Percentiles rank a stretch among this genome's conserved stretches.
phyloP scores from a whole-genome alignment of 768 basidiomycete genomes.

The Scleroderma citrinum region DNA sequence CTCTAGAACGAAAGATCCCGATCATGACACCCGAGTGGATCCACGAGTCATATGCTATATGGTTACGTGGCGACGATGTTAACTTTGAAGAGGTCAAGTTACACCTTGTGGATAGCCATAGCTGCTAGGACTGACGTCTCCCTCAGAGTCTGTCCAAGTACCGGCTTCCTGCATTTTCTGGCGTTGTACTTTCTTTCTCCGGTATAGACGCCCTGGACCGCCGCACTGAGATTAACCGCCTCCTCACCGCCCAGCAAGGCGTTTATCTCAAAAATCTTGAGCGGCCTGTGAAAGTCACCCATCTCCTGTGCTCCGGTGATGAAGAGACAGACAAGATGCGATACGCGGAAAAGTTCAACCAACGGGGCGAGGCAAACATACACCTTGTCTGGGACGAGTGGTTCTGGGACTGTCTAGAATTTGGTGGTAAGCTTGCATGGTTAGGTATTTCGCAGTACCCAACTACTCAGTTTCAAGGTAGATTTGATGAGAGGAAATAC shows the following conservation, averaged over 20 bases:
- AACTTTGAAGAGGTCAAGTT: slow-evolving; percentile 50
- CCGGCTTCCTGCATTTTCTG: slow-evolving; percentile 69
- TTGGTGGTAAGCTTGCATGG: slow-evolving; percentile 43
- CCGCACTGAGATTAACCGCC: slow-evolving; percentile 58
- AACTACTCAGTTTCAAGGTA: slow-evolving; percentile 33
- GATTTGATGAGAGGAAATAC: slow-evolving; percentile 61
- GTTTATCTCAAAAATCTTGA: slow-evolving; percentile 70
- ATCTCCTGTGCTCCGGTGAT: slow-evolving; percentile 71
- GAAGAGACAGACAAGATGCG: slow-evolving; percentile 69
- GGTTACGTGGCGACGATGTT: slow-evolving; percentile 79
- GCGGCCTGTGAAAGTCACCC: slow-evolving; percentile 75
- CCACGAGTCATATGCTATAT: slow-evolving; percentile 57
- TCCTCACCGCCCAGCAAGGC: slow-evolving; percentile 58
- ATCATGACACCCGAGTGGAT: slow-evolving; percentile 81
- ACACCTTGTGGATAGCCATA: slow-evolving; percentile 9
- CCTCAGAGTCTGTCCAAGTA: slow-evolving; percentile 52
- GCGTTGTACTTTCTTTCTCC: slow-evolving; percentile 65
- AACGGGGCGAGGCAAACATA: slow-evolving; percentile 64
- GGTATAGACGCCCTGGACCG: slow-evolving; percentile 60
- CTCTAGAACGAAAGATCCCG: slow-evolving; percentile 72
- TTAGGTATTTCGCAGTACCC: background rate
- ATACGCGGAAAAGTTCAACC: slow-evolving; percentile 72
- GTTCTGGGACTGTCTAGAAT: slow-evolving; percentile 90
- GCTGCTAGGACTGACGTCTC: background rate
- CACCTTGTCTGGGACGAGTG: slow-evolving; percentile 91